Evolutionary conservation across 768 basidiomycete genomes (phyloP).

Genomic region (Russula griseocarnosa): DNA sequence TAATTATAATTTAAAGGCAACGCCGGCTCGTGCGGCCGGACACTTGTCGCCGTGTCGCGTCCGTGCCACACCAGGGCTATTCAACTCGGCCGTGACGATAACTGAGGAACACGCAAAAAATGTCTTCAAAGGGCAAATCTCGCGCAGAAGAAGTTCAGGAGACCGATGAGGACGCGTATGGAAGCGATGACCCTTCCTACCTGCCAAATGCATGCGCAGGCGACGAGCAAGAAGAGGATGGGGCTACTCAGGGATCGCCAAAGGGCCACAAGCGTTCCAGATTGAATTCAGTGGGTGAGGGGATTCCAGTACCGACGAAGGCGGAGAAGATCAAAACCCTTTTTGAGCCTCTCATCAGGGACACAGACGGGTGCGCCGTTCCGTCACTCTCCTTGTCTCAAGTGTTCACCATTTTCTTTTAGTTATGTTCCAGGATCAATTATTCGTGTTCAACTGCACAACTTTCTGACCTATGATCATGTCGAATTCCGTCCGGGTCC

Average conservation of each 20-base stretch:
- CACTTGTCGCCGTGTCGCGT: too few species aligned
- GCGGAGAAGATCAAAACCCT: constrained; percentile 33
- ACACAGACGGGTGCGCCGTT: constrained; percentile 57
- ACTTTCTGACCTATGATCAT: constrained; percentile 93
- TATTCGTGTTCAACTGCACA: constrained; percentile 76
- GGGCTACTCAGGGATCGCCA: constrained; percentile 43
- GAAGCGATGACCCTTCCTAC: constrained; percentile 12
- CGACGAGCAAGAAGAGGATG: constrained; percentile 7
- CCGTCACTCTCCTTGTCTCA: not conserved
- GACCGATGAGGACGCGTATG: constrained; percentile 16
- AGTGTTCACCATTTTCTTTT: not conserved
- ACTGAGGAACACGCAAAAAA: not conserved
- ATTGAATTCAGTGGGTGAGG: constrained; percentile 58
- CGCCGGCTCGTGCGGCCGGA: too few species aligned
- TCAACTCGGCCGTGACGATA: too few species aligned
- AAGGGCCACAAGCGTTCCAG: constrained; percentile 64
- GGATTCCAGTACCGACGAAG: constrained; percentile 39
- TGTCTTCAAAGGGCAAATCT: constrained; percentile 5
- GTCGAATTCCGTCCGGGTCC: constrained; percentile 90
- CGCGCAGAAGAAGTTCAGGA: not conserved
- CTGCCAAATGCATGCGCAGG: not conserved
- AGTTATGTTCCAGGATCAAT: constrained; percentile 95
- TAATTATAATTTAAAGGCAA: too few species aligned
- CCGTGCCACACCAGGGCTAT: too few species aligned
- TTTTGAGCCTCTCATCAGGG: constrained; percentile 62